Evolutionary conservation across 176 grass and related monocot species (phyloP).

Genomic region (Cenchrus purpureus): DNA sequence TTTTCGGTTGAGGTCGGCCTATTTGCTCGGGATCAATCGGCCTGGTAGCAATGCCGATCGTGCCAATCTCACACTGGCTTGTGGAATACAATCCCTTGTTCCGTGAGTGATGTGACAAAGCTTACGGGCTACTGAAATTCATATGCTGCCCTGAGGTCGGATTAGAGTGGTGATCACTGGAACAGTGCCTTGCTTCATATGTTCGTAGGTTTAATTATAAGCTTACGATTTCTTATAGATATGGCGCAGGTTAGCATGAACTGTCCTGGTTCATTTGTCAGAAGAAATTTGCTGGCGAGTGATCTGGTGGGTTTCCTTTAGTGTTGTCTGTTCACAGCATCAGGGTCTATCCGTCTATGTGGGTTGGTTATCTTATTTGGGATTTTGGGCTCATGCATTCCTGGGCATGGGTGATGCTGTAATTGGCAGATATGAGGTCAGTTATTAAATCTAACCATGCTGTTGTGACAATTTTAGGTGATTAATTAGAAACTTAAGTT

Average conservation of each 20-base stretch:
- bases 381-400: background rate
- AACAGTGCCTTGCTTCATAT: slow-evolving; percentile 8
- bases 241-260: background rate
- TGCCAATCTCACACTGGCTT: background rate
- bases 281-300: background rate
- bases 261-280: background rate
- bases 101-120: background rate
- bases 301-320: slow-evolving; percentile 2
- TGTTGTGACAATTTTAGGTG: background rate
- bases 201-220: background rate
- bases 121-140: background rate
- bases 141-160: background rate
- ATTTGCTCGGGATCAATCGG: slow-evolving; percentile 19
- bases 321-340: background rate
- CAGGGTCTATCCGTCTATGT: no score
- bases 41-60: slow-evolving; percentile 1
- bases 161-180: slow-evolving; percentile 5
- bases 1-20: background rate
- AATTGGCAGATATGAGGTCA: slow-evolving; percentile 11
- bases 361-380: background rate
- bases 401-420: background rate
- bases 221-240: background rate
- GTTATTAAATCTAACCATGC: slow-evolving; percentile 7
- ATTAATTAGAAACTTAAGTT: background rate
- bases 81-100: background rate